Base-by-base conservation (phyloP, 306 rosid genomes). In the Chamaecrista fasciculata region DNA sequence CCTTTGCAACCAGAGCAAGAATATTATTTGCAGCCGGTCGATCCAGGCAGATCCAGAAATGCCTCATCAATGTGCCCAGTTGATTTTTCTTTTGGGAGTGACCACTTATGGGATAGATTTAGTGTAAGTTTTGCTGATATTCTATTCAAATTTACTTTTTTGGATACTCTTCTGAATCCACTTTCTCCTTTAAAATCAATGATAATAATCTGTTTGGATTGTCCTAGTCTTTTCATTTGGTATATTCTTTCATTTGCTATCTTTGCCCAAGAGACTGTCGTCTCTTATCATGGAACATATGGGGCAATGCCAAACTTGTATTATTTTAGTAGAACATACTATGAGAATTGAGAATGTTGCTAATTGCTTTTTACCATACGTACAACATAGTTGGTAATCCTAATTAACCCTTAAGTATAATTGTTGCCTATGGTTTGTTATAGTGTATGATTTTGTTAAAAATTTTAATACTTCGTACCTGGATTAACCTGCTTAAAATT, bases 41-140 rank as follows among this genome's bases (percentile, higher is more conserved):
- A 82, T 80, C 86, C 85, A 43, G 95, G 96, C 70, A 82, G 84
- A 81, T 87, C 86, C 36, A 87, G 84, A 79, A 88, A 62, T 81
- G 96, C 97, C 67, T 79, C 99, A 61, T 91, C 97, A 67, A 78
- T 91, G 78, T 89, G 95, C 75, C 95, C 97, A 0, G 95, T 84
- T 69, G 96, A 86, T 76, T 94, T 94, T 84, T 91, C 95, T 64
- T 94, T 91, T 85, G 99, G 99, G 42, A 91, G 88, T 19, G 95
- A 85, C 61, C 99, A 94, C 84, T 81, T 94, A 78, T 94, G 99
- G 99, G 99, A 94, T 80, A 81, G 78, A 64, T 89, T 94, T 71
- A 88, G 90, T 73, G 99, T 94, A 85, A 87, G 97, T 85, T 78
- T 42, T 46, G 21, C 53, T 57, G 70, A 65, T 70, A 43, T 61